A percentile compares a stretch with the other conserved stretches of the same genome.
These are phyloP conservation scores for Leccinum variicolor DNA, from an alignment of 768 basidiomycete genomes.

Conservation along the genomic window DNA sequence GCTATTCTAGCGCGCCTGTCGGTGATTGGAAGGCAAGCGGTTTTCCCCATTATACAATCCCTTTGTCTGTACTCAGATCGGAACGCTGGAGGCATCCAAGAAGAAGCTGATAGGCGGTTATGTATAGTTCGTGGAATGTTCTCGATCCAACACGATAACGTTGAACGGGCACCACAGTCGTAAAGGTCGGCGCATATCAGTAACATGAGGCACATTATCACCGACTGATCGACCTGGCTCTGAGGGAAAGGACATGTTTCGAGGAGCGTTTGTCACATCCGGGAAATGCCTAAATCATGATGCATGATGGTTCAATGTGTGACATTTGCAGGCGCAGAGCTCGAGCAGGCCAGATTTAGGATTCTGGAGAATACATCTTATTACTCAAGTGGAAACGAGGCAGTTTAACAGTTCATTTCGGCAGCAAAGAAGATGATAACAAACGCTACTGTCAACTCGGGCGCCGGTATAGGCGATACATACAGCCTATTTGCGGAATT, in stretches of 20 bases:
- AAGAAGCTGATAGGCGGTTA: neutral
- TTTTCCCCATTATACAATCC: conserved; percentile 8
- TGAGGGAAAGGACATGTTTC: neutral
- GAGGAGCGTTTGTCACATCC: neutral
- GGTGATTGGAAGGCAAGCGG: conserved; percentile 9
- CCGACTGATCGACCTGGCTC: neutral
- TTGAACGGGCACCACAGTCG: neutral
- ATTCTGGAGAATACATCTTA: conserved; percentile 1
- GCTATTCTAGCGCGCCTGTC: conserved; percentile 1
- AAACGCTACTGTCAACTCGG: neutral
- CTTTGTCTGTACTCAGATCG: conserved; percentile 1
- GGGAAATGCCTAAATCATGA: neutral
- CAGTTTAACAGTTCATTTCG: conserved; percentile 16
- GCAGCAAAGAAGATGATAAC: conserved; percentile 3
- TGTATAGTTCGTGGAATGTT: neutral
- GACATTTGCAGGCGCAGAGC: neutral
- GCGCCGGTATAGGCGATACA: neutral
- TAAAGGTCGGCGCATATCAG: neutral
- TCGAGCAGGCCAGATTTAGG: neutral
- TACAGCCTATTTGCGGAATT: neutral
- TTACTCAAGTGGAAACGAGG: conserved; percentile 21
- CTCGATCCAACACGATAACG: neutral
- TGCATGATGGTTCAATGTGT: neutral
- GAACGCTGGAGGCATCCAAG: neutral
- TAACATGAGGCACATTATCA: neutral